A percentile compares a stretch with the other conserved stretches of the same genome.
phyloP scores from a whole-genome alignment of 176 grass and related monocot genomes.

The Cocos nucifera region DNA sequence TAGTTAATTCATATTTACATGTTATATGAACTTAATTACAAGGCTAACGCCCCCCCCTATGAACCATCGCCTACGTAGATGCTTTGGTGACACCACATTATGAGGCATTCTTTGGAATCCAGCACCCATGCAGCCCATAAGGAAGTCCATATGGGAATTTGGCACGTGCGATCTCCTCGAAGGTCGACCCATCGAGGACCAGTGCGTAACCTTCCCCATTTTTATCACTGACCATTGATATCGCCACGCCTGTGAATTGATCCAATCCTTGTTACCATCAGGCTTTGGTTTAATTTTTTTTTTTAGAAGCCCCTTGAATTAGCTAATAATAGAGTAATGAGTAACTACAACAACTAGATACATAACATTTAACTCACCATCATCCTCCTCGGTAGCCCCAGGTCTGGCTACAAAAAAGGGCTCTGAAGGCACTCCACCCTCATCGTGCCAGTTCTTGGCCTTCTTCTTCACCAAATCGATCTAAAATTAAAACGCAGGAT shows the following conservation, averaged over 20 bases:
- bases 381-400: conserved; percentile 69
- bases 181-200: conserved; percentile 66
- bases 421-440: conserved; percentile 86
- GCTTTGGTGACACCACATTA: too few relatives aligned
- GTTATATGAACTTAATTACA: too few relatives aligned
- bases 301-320: too few relatives aligned
- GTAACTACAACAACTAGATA: too few relatives aligned
- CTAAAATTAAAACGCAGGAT: conserved; percentile 8
- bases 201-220: conserved; percentile 70
- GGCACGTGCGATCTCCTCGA: conserved; percentile 75
- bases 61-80: too few relatives aligned
- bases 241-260: conserved; percentile 51
- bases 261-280: too few relatives aligned
- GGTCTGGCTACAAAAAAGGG: conserved; percentile 85
- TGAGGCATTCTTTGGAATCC: conserved; percentile 51
- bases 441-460: conserved; percentile 91
- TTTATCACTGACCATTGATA: conserved; percentile 82
- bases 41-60: too few relatives aligned
- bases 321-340: too few relatives aligned
- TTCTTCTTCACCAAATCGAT: conserved; percentile 75
- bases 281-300: too few relatives aligned
- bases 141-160: conserved; percentile 94
- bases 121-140: conserved; percentile 94
- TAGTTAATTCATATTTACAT: too few relatives aligned
- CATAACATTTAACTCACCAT: conserved; percentile 39